phyloP scores from a whole-genome alignment of 306 rosid species.

The Cucurbita ficifolia region DNA sequence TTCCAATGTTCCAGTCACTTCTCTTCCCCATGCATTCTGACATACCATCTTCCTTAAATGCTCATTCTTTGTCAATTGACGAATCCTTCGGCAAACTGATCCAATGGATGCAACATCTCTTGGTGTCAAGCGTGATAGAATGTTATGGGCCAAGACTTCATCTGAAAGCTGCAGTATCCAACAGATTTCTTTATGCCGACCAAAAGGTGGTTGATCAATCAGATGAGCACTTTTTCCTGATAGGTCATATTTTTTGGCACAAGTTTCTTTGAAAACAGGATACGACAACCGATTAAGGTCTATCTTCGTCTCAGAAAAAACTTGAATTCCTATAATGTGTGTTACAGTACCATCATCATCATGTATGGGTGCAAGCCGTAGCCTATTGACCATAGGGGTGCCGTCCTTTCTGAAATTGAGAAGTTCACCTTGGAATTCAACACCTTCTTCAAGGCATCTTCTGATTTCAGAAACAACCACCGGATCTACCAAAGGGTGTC shows the following conservation, averaged over 20 bases:
- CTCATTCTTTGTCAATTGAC: conserved; percentile 77
- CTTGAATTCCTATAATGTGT: conserved; percentile 80
- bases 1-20: conserved; percentile 80
- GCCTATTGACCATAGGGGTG: conserved; percentile 67
- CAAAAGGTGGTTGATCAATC: conserved; percentile 24
- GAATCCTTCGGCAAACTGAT: conserved; percentile 90
- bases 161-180: conserved; percentile 95
- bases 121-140: conserved; percentile 84
- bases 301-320: conserved; percentile 67
- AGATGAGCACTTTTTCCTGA: conserved; percentile 23
- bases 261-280: conserved; percentile 78
- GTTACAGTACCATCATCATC: conserved; percentile 81
- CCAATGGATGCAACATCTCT: conserved; percentile 97
- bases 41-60: conserved; percentile 96
- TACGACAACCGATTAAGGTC: conserved; percentile 67
- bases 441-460: conserved; percentile 79
- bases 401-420: conserved; percentile 93
- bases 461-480: conserved; percentile 92
- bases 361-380: conserved; percentile 66
- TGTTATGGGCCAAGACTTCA: conserved; percentile 92
- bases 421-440: conserved; percentile 86
- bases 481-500: conserved; percentile 95
- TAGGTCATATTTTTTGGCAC: conserved; percentile 34
- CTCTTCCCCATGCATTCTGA: conserved; percentile 98
- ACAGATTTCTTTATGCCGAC: conserved; percentile 49